Base-by-base conservation (phyloP, 169 alveolate genomes). In the Plasmodium sp. region DNA sequence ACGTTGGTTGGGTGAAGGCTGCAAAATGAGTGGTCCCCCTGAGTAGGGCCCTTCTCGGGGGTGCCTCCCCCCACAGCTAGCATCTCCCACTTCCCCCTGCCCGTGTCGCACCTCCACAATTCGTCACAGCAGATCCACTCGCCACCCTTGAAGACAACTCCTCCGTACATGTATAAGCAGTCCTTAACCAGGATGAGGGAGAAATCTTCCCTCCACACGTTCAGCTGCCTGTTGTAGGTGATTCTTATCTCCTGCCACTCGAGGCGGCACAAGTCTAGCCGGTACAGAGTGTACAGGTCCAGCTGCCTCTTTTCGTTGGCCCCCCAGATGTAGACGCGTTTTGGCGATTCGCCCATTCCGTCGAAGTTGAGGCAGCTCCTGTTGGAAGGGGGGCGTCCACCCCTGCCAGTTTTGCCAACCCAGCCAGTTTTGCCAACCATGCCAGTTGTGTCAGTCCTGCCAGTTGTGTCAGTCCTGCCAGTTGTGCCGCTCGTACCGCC, bases 231-330 rank as follows among this genome's bases (percentile, higher is more conserved):
- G 79, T 84, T 84, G 9, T 84, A 72, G 2, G 93, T 84, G 41
- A 84, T 67, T 72, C 36, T 84, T 41, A 84, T 84, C 54, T 84
- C 75, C 2, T 84, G 62, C 93, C 93, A 84, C 36, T 84, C 45
- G 18, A 84, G 77, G 18, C 41, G 58, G 54, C 7, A 43, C 43
- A 84, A 33, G 22, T 84, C 81, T 5, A 84, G 58, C 36, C 54
- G 72, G 45, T 72, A 84, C 45, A 84, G 18, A 3, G 48, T 84
- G 45, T 72, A 84, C 22, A 84, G 77, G 54, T 84, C 93, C 36
- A 84, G 72, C 41, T 22, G 33, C 56, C 58, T 67, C 27, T 27
- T 41, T 84, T 84, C 84, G 36, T 84, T 84, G 51, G 74, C 75
- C 54, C 93, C 93, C 14, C 73, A 71, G 56, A 84, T 71, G 79